Conservation (phyloP, 768 basidiomycete species). For the Kwoniella botswanensis region DNA sequence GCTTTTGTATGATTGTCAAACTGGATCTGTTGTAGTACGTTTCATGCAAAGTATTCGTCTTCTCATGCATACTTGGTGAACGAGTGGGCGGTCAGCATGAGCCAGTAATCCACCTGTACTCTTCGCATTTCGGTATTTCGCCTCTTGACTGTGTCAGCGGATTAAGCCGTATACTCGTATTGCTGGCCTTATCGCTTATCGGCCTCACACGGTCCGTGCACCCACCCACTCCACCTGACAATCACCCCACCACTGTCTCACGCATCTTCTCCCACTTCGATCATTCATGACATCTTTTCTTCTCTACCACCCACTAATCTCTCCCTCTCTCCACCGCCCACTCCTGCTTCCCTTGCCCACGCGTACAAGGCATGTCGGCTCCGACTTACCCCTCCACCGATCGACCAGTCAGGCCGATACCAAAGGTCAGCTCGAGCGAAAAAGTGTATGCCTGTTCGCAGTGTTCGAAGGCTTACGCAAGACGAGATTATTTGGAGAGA, state of each 20-base stretch:
- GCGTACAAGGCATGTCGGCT: not conserved
- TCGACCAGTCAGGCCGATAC: not conserved
- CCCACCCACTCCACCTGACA: too few relatives aligned
- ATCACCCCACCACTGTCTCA: too few relatives aligned
- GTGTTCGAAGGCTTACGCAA: conserved; percentile 19
- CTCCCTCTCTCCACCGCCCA: not conserved
- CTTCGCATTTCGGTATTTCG: too few relatives aligned
- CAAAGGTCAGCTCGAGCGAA: not conserved
- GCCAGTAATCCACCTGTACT: too few relatives aligned
- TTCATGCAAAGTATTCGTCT: too few relatives aligned
- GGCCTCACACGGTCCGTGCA: too few relatives aligned
- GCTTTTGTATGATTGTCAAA: not conserved
- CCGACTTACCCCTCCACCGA: not conserved
- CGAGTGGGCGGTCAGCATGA: too few relatives aligned
- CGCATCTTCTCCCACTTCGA: too few relatives aligned
- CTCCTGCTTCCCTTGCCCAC: not conserved
- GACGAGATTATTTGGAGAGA: conserved; percentile 28
- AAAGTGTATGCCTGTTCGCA: conserved; percentile 12
- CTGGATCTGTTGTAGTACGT: not conserved
- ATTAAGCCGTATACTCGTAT: too few relatives aligned
- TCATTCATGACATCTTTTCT: not conserved
- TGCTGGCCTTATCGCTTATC: too few relatives aligned
- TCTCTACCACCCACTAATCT: not conserved
- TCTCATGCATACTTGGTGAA: not conserved
- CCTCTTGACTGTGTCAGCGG: too few relatives aligned